Evolutionary conservation across 768 basidiomycete species (phyloP), one percentile per base, ranked within the genome.

Genomic region (Auriculariales sp.): DNA sequence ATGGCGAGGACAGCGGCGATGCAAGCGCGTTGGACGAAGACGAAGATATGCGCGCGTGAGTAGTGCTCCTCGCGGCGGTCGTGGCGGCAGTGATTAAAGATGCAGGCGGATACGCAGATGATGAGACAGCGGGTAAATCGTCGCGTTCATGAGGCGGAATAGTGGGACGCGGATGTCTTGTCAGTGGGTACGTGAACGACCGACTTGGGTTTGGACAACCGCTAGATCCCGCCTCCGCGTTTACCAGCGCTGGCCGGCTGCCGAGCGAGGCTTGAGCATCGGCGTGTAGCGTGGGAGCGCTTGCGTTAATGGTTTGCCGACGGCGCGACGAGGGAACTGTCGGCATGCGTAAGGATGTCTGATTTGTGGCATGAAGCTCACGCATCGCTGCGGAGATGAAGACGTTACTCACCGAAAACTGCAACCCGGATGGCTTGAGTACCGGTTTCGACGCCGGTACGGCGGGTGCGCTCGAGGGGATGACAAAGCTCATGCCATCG

Each of bases 31-130:
- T 78, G 54, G 39, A 44, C 17, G 39, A 44, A 44, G 39, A 44
- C 22, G 39, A 7, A 44, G 17, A 9, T 2, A 25, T 10, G 9
- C 19, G 39, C 39, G 39, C 17, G 78, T 74, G 53, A 76, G 66
- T 66, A 75, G 75, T 62, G 77, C 65, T n/a, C n/a, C n/a, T n/a
- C 54, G 73, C 67, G 56, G 74, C 64, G 48, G 77, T 72, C 46
- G 71, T 72, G 52, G 72, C 67, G 65, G 71, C 74, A 49, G 73
- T 42, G 34, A 55, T 66, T 48, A 70, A 71, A 53, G 71, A 67
- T 56, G 70, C 65, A 48, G 74, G 66, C 53, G 67, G 61, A 49
- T 65, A 64, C 55, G 62, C 52, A 55, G 58, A 54, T 50, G 56
- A 58, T 49, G 58, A 55, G 28, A 48, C 55, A 52, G 57, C 35